Conservation (phyloP, 2,329 filamentous ascomycete genomes). For the Drechslera avenae region DNA sequence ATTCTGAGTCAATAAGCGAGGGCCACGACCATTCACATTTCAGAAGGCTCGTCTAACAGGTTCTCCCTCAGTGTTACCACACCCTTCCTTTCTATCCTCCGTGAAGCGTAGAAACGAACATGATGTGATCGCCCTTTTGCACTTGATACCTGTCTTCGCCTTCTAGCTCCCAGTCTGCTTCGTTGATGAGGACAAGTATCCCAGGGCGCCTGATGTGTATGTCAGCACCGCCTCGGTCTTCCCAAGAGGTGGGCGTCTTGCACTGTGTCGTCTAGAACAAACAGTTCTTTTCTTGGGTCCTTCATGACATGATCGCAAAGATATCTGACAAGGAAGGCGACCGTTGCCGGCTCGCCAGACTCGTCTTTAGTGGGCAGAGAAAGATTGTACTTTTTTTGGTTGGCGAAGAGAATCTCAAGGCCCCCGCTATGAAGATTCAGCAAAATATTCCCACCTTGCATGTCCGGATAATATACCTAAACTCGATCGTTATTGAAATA, state of each 20-base stretch:
- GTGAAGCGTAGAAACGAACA: conserved; percentile 96
- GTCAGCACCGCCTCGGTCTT: conserved; percentile 19
- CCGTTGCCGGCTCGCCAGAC: conserved; percentile 66
- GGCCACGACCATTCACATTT: no score
- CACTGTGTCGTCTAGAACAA: conserved; percentile 86
- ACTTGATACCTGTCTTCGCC: conserved; percentile 90
- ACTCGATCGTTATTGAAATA: conserved; percentile 72
- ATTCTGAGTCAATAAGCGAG: no score
- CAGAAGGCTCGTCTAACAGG: neutral
- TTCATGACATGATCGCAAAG: conserved; percentile 84
- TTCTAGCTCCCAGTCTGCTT: conserved; percentile 97
- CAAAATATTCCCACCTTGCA: no score
- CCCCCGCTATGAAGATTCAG: conserved; percentile 66
- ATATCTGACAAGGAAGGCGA: conserved; percentile 77
- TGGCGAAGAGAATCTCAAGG: conserved; percentile 90
- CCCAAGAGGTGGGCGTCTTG: conserved; percentile 55
- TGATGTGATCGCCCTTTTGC: conserved; percentile 79
- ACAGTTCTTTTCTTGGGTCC: conserved; percentile 82
- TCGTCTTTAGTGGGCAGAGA: conserved; percentile 67
- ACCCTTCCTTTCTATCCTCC: conserved; percentile 65
- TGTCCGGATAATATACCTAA: conserved; percentile 61
- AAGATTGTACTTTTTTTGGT: conserved; percentile 75
- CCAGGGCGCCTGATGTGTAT: conserved; percentile 74
- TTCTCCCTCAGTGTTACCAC: no score
- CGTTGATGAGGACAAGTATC: conserved; percentile 95